Base-by-base conservation (phyloP, 257 asterid species). In the Asclepias syriaca region DNA sequence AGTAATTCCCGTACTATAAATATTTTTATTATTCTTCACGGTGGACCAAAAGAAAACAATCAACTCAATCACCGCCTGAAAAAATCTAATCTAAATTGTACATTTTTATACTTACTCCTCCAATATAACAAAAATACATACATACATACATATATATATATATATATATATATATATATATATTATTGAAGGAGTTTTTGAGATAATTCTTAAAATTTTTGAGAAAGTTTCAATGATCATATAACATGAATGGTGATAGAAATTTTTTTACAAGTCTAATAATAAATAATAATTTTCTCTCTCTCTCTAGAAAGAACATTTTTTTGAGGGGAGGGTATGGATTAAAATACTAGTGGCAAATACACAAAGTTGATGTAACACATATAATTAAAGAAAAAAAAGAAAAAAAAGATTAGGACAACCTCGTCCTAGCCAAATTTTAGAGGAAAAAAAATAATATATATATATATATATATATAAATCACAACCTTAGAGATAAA, bases 401-500 rank as follows among this genome's bases (percentile, higher is more conserved):
- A 34, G 37, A 34, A 34, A 34, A 34, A 34, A 34, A 34, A 3
- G 48, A 34, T 63, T 63, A n/a, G 19, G 68, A 63, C 48, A 34
- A 43, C 48, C 48, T 32, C 49, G n/a, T 34, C 49, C 49, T 34
- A 34, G 37, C 5, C 0, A 53, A 18, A 61, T 32, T 32, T 16
- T 61, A 13, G 16, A 15, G 46, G 32, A 61, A 29, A 29, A 2
- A 2, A 29, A 29, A 29, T 24, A 24, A 24, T 24, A 24, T 24
- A 24, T 24, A 24, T 24, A 24, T 24, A 24, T 24, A 24, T 24
- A 24, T 24, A 24, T 24, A 24, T 24, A 48, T 43, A 4, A 46
- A 61, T 89, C 82, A 89, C 64, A 89, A 90, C 87, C 88, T 84
- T 29, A 89, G 74, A 21, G 96, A 87, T 78, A 87, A 83, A 74